These are phyloP conservation scores for Gracilariopsis chorda DNA, from an alignment of 23 red algal species.

Conservation along the genomic window DNA sequence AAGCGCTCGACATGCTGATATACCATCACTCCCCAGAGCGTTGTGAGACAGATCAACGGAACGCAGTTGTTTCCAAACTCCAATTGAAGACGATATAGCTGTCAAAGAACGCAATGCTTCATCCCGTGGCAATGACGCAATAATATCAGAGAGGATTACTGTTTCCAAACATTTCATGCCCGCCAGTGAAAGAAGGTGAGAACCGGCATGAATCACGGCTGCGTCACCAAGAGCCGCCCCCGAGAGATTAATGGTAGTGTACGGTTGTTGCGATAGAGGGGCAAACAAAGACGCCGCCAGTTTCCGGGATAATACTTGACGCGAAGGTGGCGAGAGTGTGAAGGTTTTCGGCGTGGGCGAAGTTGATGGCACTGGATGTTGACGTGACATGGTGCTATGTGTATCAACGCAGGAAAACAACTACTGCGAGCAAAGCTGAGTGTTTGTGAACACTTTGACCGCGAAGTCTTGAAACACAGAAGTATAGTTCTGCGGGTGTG, in stretches of 20 bases:
- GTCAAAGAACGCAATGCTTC: slow-evolving; percentile 41
- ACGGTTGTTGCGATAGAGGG: slow-evolving; percentile 35
- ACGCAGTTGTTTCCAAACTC: slow-evolving; percentile 19
- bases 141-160: slow-evolving; percentile 39
- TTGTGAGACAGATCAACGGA: slow-evolving; percentile 82
- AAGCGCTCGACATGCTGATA: slow-evolving; percentile 48
- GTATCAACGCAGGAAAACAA: too few relatives aligned
- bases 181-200: background rate
- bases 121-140: slow-evolving; percentile 28
- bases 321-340: background rate
- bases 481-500: too few relatives aligned
- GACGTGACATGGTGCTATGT: background rate
- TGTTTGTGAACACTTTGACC: too few relatives aligned
- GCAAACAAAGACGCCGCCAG: slow-evolving; percentile 4
- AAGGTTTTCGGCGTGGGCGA: background rate
- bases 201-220: slow-evolving; percentile 3
- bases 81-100: slow-evolving; percentile 6
- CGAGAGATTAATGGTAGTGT: slow-evolving; percentile 26
- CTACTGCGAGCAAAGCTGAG: too few relatives aligned
- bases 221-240: slow-evolving; percentile 38
- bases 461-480: too few relatives aligned
- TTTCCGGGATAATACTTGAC: slow-evolving; percentile 36
- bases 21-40: slow-evolving; percentile 77
- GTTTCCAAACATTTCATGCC: slow-evolving; percentile 12
- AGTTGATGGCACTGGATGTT: background rate